Evolutionary conservation across 306 rosid genomes (phyloP), one percentile per base, ranked within the genome.

Genomic region (Rosa lucieae): DNA sequence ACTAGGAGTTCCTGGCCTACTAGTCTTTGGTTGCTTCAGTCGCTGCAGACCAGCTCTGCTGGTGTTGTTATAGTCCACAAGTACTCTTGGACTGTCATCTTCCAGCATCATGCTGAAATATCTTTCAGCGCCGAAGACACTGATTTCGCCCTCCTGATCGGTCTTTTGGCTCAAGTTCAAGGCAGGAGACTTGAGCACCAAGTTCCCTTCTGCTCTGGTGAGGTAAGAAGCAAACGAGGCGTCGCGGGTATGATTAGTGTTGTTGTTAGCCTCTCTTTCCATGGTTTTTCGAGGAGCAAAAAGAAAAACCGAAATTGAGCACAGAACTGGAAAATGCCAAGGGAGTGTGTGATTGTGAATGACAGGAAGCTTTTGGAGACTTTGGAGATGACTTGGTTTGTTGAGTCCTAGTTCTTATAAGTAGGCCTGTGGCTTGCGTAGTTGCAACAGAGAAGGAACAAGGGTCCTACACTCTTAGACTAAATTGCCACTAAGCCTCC

Each of bases 121-220:
- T 74, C 76, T 82, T 68, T 87, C 87, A 42, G 89, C 90, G 10
- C 87, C 84, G n/a, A 87, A 85, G 43, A 85, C 90, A 53, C 90
- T 43, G 67, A 80, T 82, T 59, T 85, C 90, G 20, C 76, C 87
- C 37, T 80, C 82, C 74, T 77, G 48, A 67, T 63, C 80, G 11
- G 21, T 51, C 21, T 46, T 84, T 37, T 9, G 67, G 69, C 53
- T 81, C 62, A 71, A 70, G 58, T 71, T 43, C 47, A 67, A 23
- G 49, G 58, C 15, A 69, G 80, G 79, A 53, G 62, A 21, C 61
- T 75, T 46, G 48, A 55, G 15, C n/a, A 44, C 39, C 15, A 46
- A 40, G 62, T 15, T 69, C 46, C 71, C 79, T 76, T 78, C 81
- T 75, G 82, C 49, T 70, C 73, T 43, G 75, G 80, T 49, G 72